Percentiles rank a stretch among this genome's conserved stretches.
phyloP scores from a whole-genome alignment of 805 yeast genomes.

The Kuraishia floccosa region DNA sequence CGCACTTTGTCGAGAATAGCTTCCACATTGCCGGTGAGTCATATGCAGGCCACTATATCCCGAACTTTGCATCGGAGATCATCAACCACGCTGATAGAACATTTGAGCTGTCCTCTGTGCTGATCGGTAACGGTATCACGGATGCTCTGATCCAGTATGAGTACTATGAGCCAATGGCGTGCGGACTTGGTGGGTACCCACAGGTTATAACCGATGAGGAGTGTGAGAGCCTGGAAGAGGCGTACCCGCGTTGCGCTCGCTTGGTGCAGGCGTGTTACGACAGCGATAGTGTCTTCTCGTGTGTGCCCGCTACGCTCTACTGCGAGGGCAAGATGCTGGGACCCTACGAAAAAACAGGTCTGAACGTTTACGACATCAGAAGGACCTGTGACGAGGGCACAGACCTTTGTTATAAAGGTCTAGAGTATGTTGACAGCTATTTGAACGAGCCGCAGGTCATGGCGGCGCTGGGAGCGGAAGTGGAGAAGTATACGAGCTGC shows the following conservation, averaged over 20 bases:
- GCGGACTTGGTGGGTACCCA: constrained; percentile 80
- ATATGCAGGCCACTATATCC: constrained; percentile 78
- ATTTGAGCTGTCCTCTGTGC: constrained; percentile 61
- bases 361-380: constrained; percentile 58
- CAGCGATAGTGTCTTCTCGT: constrained; percentile 40
- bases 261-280: constrained; percentile 58
- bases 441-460: constrained; percentile 44
- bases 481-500: constrained; percentile 37
- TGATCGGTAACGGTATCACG: constrained; percentile 91
- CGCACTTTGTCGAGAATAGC: constrained; percentile 43
- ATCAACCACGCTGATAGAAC: constrained; percentile 40
- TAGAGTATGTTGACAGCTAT: constrained; percentile 37
- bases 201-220: constrained; percentile 60
- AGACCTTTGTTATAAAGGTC: constrained; percentile 35
- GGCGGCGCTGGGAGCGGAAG: constrained; percentile 44
- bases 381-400: constrained; percentile 33
- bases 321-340: constrained; percentile 53
- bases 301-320: constrained; percentile 55
- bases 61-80: constrained; percentile 51
- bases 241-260: constrained; percentile 54
- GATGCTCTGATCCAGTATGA: constrained; percentile 73
- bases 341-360: constrained; percentile 45
- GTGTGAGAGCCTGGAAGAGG: constrained; percentile 51
- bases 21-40: constrained; percentile 84
- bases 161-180: constrained; percentile 87